Evolutionary conservation across 768 basidiomycete genomes (phyloP), one percentile per base, ranked within the genome.

Genomic region (Mrakia gelida): DNA sequence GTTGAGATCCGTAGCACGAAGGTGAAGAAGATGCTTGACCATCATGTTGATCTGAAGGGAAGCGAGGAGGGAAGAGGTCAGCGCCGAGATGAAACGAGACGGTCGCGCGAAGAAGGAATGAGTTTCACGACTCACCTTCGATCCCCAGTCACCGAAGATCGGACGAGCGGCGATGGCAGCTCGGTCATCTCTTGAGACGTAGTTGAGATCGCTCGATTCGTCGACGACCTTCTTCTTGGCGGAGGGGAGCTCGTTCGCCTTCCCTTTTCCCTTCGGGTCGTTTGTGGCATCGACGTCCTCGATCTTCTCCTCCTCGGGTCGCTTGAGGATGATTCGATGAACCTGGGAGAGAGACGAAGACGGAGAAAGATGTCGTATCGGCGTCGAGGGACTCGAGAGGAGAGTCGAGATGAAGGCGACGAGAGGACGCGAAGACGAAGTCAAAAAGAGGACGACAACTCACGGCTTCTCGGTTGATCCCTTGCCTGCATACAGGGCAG

Each of bases 131-230:
- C 73, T 38, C 0, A 73, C 34, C 54, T 63, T 63, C 23, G 54
- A 45, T 28, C 59, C 75, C 76, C 76, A 77, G 28, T 71, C 52
- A 61, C 76, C 76, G 45, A 62, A 45, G 18, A 77, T 34, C 8
- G 68, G 9, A 26, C 34, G 32, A 8, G 28, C 26, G 0, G 43
- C 10, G 68, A 72, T 77, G 34, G 28, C 23, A 7, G 3, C 30
- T 62, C 70, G n/a, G 3, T 72, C 41, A 32, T 52, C 18, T 18
- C 23, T 28, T 0, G 70, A 38, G 11, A 77, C 43, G 18, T 71
- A 30, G 28, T 77, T 77, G 62, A 75, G 43, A 16, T 67, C 63
- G 16, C 3, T 21, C 32, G 49, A 2, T 6, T 65, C 62, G 73
- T 75, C 73, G 43, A 63, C 32, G n/a, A 30, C 38, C 67, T n/a